Base-by-base conservation (phyloP, 768 basidiomycete genomes). In the Lactarius indigo region DNA sequence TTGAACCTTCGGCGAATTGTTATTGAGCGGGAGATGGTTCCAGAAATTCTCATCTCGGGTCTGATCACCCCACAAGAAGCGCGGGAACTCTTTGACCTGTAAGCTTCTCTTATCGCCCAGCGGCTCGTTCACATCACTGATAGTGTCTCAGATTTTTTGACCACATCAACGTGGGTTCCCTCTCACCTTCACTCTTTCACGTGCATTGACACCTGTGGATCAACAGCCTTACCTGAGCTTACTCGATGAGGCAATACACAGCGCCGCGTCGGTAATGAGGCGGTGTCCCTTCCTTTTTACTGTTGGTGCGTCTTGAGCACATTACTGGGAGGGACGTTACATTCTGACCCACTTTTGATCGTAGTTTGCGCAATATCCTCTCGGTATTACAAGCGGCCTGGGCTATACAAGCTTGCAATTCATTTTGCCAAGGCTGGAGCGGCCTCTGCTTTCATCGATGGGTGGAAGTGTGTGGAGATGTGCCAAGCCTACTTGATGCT, bases 401-500 rank as follows among this genome's bases (percentile, higher is more conserved):
- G 82, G 26, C 76, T 91, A 30, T 85, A 87, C 74, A 73, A 75
- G 8, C 74, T 85, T 59, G 86, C 86, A 0, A 84, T 85, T 76
- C 83, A 86, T 57, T 86, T 88, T 70, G 87, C 87, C 8, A 80
- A 84, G 66, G 83, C 86, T 61, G 80, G 84, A 23, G 87, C 87
- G 6, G 85, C 84, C 15, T 81, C 81, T 64, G 81, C 85, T 2
- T 78, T 89, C 60, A 80, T 86, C 15, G 84, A 87, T 64, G 86
- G 86, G 6, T 79, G 81, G 69, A 84, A 84, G 73, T 87, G 84
- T 65, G 83, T 92, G n/a, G 91, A 93, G 72, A 84, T 88, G 64
- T 88, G 87, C 65, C 91, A 93, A 73, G 90, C 91, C 23, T 92
- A 88, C 72, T 76, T 91, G 20, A 75, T 93, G 35, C 79, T 89